Evolutionary conservation across 2,329 filamentous ascomycete species (phyloP).

Genomic region (Ophiostoma himal-ulmi): DNA sequence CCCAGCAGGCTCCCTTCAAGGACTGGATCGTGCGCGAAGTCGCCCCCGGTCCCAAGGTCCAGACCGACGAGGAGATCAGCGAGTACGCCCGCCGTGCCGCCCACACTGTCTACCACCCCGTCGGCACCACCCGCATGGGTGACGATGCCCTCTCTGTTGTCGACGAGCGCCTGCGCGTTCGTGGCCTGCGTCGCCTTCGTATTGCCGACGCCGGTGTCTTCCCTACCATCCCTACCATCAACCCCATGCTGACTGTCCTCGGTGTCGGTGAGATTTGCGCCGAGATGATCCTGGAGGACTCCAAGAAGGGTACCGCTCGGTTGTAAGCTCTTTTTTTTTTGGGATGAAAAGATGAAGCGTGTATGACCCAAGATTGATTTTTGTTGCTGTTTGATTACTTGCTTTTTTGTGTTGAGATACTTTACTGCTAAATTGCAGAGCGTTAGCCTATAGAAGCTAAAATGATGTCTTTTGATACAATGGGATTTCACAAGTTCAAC

Average conservation of each 20-base stretch:
- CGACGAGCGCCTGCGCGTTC: conserved; percentile 26
- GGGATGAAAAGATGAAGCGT: background rate
- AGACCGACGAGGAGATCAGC: conserved; percentile 40
- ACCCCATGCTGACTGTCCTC: conserved; percentile 69
- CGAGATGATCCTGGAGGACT: conserved; percentile 73
- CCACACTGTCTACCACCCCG: conserved; percentile 27
- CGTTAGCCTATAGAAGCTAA: conserved; percentile 1
- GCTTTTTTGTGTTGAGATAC: conserved; percentile 6
- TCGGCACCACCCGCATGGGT: conserved; percentile 28
- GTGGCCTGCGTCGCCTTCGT: conserved; percentile 35
- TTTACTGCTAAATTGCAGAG: conserved; percentile 8
- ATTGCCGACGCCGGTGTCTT: conserved; percentile 28
- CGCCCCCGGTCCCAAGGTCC: conserved; percentile 63
- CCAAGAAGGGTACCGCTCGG: conserved; percentile 35
- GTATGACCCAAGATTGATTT: background rate
- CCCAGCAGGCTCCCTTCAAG: conserved; percentile 25
- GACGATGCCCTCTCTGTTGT: conserved; percentile 26
- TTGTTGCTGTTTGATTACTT: background rate
- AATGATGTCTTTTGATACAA: background rate
- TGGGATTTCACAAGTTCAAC: background rate
- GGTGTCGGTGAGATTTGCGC: conserved; percentile 77
- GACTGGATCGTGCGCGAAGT: conserved; percentile 26
- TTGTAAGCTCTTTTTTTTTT: conserved; percentile 1
- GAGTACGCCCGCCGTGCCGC: conserved; percentile 26
- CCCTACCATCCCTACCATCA: conserved; percentile 27